A percentile compares a stretch with the other conserved stretches of the same genome.
Evolutionary conservation across 805 yeast genomes (phyloP).

Genomic region (Candida andamanensis): DNA sequence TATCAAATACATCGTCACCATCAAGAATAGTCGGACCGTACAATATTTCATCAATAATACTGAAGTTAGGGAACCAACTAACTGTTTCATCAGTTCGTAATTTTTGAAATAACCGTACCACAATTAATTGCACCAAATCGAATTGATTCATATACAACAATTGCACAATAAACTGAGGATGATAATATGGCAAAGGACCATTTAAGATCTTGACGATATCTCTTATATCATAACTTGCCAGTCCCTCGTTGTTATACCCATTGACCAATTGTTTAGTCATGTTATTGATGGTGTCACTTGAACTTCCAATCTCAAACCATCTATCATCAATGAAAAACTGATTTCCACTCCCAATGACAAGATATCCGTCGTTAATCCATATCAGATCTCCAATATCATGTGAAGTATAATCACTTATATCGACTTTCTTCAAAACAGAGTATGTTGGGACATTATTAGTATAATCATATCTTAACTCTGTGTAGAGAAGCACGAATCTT

Average conservation of each 20-base stretch:
- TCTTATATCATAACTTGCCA: conserved; percentile 41
- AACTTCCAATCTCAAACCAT: conserved; percentile 30
- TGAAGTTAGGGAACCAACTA: conserved; percentile 31
- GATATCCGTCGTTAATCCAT: conserved; percentile 76
- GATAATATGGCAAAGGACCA: conserved; percentile 87
- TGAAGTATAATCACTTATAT: conserved; percentile 63
- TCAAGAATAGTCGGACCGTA: background rate
- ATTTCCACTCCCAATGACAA: conserved; percentile 85
- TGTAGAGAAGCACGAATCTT: conserved; percentile 57
- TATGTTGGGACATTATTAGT: conserved; percentile 77
- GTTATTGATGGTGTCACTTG: conserved; percentile 41
- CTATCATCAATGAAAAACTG: conserved; percentile 82
- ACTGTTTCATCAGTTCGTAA: conserved; percentile 38
- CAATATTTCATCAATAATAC: conserved; percentile 16
- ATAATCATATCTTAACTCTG: conserved; percentile 84
- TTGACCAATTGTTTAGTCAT: conserved; percentile 40
- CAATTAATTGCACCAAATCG: conserved; percentile 49
- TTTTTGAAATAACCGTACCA: conserved; percentile 47
- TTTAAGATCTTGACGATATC: conserved; percentile 73
- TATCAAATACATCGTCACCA: conserved; percentile 21
- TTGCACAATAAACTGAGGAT: conserved; percentile 84
- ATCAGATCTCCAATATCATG: conserved; percentile 85
- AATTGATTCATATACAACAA: conserved; percentile 58
- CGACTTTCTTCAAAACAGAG: conserved; percentile 68
- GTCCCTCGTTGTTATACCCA: conserved; percentile 16